These are phyloP conservation scores for Tremellales sp. DNA, from an alignment of 1,284 basidiomycete species.

Conservation along the genomic window DNA sequence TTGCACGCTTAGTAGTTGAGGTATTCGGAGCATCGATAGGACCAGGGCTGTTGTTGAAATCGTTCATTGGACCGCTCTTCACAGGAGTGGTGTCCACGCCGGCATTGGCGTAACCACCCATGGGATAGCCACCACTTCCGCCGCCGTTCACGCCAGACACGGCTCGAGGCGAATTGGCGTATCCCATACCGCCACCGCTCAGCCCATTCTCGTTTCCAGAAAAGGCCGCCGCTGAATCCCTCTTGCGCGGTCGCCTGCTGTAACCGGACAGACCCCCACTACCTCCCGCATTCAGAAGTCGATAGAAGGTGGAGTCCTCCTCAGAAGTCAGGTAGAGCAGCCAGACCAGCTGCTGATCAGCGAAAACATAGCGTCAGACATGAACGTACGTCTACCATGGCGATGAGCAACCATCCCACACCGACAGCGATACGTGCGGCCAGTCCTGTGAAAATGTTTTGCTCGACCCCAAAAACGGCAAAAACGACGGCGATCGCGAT, in stretches of 20 bases:
- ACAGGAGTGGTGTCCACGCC: constrained; percentile 30
- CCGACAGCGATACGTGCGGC: constrained; percentile 73
- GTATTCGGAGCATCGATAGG: not conserved
- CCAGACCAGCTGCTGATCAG: constrained; percentile 72
- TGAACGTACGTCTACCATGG: constrained; percentile 63
- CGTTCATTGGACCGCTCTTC: constrained; percentile 13
- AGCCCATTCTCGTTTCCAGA: constrained; percentile 20
- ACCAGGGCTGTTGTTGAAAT: constrained; percentile 4
- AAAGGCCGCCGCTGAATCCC: constrained; percentile 13
- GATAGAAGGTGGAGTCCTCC: constrained; percentile 77
- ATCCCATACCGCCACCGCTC: constrained; percentile 12
- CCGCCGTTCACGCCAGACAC: constrained; percentile 10
- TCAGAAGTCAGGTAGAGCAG: constrained; percentile 94
- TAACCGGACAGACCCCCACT: constrained; percentile 77
- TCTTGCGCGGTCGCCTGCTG: constrained; percentile 9
- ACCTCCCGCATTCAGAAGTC: constrained; percentile 79
- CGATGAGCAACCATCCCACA: constrained; percentile 88
- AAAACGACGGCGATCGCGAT: constrained; percentile 83
- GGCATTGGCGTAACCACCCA: constrained; percentile 27
- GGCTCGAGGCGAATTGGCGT: constrained; percentile 15
- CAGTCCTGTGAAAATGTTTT: constrained; percentile 22
- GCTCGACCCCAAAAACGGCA: constrained; percentile 54
- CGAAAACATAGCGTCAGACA: not conserved
- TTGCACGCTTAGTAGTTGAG: constrained; percentile 9
- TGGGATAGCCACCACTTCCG: constrained; percentile 22